Base-by-base conservation (phyloP, 805 yeast genomes). In the Lipomyces anomalus region DNA sequence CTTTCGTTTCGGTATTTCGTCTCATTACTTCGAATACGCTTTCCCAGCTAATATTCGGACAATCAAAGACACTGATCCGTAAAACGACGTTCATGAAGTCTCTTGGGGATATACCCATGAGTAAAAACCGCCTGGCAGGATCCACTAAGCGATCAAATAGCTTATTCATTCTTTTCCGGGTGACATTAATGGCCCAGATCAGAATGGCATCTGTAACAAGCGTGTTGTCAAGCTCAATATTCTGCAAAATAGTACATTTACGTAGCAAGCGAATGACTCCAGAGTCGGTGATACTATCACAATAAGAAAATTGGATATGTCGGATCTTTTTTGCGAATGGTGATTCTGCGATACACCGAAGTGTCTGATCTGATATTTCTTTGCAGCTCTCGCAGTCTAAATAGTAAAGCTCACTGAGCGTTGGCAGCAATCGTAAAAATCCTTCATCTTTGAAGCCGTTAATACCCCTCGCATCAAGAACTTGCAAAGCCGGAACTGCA, bases 321-420 rank as follows among this genome's bases (percentile, higher is more conserved):
- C 41, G 34, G 3, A 51, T 21, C 22, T 16, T 11, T 13, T 20
- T 16, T 22, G 39, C 24, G 36, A 50, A 51, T 4, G 18, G 21
- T 16, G 37, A 23, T 13, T 9, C 13, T 2, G 45, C 18, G 9
- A 51, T 22, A 6, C 20, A 28, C 23, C 22, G 28, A n/a, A 51
- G 21, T 6, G 54, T 49, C 18, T 28, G 17, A 17, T 44, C 42
- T 4, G 50, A 35, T 29, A 51, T 16, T 24, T 38, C 35, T 11
- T 22, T 26, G 22, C 46, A 40, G 18, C 36, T 38, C 30, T 51
- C 55, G 34, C 54, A 50, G 40, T 51, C 55, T n/a, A 51, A 40
- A 35, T 22, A 44, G 16, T n/a, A 6, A 7, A 48, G 32, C 16
- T 23, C 16, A 18, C 43, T 43, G 5, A 40, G 34, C 7, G 43